Evolutionary conservation across 2,329 filamentous ascomycete genomes (phyloP).

Genomic region (Cytospora piceae): DNA sequence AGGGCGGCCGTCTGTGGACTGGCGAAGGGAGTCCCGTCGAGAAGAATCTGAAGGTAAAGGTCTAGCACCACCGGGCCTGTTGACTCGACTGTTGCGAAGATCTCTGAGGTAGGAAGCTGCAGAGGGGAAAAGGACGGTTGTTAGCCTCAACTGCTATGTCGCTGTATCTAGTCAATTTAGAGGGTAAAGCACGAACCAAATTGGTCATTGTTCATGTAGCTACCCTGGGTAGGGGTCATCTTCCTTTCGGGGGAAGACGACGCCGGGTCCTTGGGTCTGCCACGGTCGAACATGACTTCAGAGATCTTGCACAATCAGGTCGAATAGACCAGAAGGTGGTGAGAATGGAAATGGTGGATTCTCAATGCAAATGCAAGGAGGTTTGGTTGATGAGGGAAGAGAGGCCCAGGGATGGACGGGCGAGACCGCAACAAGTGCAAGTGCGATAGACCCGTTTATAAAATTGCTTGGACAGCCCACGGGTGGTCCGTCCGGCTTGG

Average conservation of each 20-base stretch:
- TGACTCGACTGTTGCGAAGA: conserved; percentile 68
- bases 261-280: conserved; percentile 41
- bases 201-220: conserved; percentile 69
- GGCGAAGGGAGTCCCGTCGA: conserved; percentile 41
- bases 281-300: conserved; percentile 39
- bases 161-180: conserved; percentile 26
- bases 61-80: conserved; percentile 71
- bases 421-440: conserved; percentile 9
- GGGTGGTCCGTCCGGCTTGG: conserved; percentile 20
- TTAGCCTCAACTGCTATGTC: conserved; percentile 26
- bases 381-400: conserved; percentile 23
- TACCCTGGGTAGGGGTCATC: conserved; percentile 63
- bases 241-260: conserved; percentile 47
- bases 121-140: conserved; percentile 27
- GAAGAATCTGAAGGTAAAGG: conserved; percentile 53
- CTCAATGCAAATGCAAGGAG: conserved; percentile 32
- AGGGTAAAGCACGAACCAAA: conserved; percentile 56
- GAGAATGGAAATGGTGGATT: conserved; percentile 15
- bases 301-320: conserved; percentile 31
- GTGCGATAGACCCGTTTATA: conserved; percentile 28
- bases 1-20: conserved; percentile 38
- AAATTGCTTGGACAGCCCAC: conserved; percentile 26
- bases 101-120: conserved; percentile 72
- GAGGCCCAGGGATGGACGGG: conserved; percentile 16
- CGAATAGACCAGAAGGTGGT: conserved; percentile 30